These are phyloP conservation scores for Pilatotrama ljubarskyi DNA, from an alignment of 768 basidiomycete genomes.

Conservation along the genomic window DNA sequence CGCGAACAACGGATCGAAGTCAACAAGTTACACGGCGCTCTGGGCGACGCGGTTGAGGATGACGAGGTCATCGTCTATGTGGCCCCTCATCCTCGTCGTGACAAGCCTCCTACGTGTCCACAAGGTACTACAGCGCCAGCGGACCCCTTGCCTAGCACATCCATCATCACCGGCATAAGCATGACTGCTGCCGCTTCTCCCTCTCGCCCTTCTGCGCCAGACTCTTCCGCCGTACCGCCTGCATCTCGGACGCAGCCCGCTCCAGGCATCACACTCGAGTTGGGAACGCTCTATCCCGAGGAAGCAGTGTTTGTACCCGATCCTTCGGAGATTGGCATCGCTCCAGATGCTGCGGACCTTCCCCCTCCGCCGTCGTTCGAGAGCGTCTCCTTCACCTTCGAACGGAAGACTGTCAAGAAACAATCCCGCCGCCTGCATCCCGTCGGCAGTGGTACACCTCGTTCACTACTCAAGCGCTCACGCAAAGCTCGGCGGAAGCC, in stretches of 20 bases:
- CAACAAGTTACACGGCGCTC: constrained; percentile 12
- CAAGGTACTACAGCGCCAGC: constrained; percentile 3
- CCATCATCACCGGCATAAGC: constrained; percentile 28
- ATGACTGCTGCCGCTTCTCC: neutral
- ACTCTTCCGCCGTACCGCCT: neutral
- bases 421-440: constrained; percentile 34
- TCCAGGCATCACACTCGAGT: neutral
- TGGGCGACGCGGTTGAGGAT: constrained; percentile 34
- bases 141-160: constrained; percentile 23
- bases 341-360: constrained; percentile 6
- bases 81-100: constrained; percentile 64
- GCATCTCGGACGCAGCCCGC: neutral
- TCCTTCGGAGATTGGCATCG: neutral
- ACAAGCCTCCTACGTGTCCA: constrained; percentile 9
- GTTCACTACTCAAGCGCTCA: constrained; percentile 28
- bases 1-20: neutral
- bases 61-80: constrained; percentile 79
- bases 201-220: neutral
- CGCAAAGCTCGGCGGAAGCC: constrained; percentile 27
- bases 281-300: constrained; percentile 10
- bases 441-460: constrained; percentile 24
- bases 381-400: constrained; percentile 39
- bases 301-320: neutral
- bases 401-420: constrained; percentile 30
- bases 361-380: constrained; percentile 28